Evolutionary conservation across 306 rosid genomes (phyloP).

Genomic region (Acmispon strigosus): DNA sequence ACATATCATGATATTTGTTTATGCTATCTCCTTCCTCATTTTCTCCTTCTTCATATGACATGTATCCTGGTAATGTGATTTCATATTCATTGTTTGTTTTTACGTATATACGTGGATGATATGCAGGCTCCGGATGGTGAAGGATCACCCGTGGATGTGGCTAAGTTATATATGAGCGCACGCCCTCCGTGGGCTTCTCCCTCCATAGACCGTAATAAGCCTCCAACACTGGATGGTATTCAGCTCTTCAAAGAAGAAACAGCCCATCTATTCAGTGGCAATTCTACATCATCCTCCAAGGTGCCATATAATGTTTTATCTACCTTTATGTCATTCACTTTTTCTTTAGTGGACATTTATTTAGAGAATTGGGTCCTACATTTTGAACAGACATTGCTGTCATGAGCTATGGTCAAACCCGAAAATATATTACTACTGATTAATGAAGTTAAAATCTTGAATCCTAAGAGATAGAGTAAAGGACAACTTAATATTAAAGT

Average conservation of each 20-base stretch:
- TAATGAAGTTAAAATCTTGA: no score
- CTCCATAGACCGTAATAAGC: conserved; percentile 42
- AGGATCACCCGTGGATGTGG: conserved; percentile 89
- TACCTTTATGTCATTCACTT: not conserved
- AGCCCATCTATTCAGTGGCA: conserved; percentile 50
- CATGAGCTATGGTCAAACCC: no score
- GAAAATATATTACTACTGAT: no score
- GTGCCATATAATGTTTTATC: conserved; percentile 32
- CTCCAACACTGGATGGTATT: conserved; percentile 46
- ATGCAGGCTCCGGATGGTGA: conserved; percentile 62
- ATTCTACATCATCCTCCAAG: conserved; percentile 52
- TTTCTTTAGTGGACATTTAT: no score
- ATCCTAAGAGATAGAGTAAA: no score
- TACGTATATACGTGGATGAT: not conserved
- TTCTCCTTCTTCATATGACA: not conserved
- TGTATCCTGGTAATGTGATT: not conserved
- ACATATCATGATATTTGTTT: not conserved
- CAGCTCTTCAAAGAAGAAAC: conserved; percentile 65
- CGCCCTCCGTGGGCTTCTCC: conserved; percentile 94
- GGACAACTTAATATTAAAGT: no score
- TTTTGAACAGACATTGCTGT: no score
- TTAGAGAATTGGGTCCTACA: no score
- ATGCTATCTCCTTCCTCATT: not conserved
- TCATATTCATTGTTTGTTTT: not conserved
- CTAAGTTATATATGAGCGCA: conserved; percentile 73